These are phyloP conservation scores for Neurospora terricola DNA, from an alignment of 495 filamentous ascomycete genomes.

Conservation along the genomic window DNA sequence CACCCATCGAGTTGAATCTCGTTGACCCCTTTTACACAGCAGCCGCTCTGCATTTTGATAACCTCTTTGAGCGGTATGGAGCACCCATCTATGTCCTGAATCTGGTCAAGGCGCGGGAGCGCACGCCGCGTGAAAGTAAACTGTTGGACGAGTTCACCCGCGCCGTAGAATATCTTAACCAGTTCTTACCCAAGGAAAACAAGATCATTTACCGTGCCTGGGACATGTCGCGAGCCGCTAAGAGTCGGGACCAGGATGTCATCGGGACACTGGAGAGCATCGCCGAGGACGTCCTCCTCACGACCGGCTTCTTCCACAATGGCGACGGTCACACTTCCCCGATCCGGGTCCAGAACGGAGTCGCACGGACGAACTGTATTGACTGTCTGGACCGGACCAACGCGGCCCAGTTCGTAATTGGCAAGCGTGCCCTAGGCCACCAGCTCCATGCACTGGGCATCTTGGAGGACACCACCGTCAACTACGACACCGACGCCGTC, in stretches of 20 bases:
- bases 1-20: constrained; percentile 87
- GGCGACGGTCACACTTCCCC: constrained; percentile 55
- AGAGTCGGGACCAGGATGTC: constrained; percentile 90
- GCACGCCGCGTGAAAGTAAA: constrained; percentile 88
- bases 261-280: constrained; percentile 85
- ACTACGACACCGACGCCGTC: constrained; percentile 91
- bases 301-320: constrained; percentile 92
- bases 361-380: constrained; percentile 94
- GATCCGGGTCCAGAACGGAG: constrained; percentile 75
- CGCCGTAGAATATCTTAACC: constrained; percentile 86
- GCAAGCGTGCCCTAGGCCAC: constrained; percentile 85
- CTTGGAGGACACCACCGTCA: constrained; percentile 64
- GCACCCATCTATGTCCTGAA: constrained; percentile 88
- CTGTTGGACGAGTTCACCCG: constrained; percentile 79
- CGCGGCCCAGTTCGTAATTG: constrained; percentile 94
- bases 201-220: constrained; percentile 90
- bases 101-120: constrained; percentile 80
- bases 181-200: constrained; percentile 74
- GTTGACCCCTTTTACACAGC: constrained; percentile 93
- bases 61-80: constrained; percentile 89
- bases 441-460: constrained; percentile 91
- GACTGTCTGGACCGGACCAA: constrained; percentile 96
- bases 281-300: constrained; percentile 72
- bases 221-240: constrained; percentile 96
- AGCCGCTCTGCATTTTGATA: constrained; percentile 94